phyloP scores from a whole-genome alignment of 83 land plant species.

The Thuja plicata region DNA sequence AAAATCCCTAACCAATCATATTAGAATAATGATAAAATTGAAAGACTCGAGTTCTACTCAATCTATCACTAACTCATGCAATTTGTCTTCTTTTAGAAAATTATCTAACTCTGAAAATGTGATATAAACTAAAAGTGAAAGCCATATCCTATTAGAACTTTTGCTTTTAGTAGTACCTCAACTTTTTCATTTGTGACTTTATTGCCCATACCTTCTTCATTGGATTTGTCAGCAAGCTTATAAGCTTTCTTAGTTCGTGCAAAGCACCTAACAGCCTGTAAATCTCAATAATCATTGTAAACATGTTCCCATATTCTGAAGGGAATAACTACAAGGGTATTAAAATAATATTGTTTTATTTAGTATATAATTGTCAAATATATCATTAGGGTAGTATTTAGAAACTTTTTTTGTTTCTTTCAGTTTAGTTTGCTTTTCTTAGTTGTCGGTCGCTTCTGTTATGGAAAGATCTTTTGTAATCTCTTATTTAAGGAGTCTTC shows the following conservation, averaged over 20 bases:
- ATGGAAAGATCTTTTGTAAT: no score
- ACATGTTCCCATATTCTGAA: neutral
- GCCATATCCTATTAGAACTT: neutral
- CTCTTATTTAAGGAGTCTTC: no score
- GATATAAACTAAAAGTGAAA: neutral
- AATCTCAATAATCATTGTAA: neutral
- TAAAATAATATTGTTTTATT: no score
- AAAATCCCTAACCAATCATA: neutral
- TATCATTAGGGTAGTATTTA: no score
- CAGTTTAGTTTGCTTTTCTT: no score
- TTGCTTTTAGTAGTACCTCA: neutral
- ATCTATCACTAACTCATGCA: neutral
- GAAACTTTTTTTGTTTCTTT: no score
- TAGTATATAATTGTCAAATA: no score
- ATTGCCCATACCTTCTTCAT: neutral
- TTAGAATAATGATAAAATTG: neutral
- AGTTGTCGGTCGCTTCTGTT: no score
- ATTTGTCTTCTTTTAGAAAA: neutral
- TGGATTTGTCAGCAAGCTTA: neutral
- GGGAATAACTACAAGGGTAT: no score
- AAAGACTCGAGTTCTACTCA: neutral
- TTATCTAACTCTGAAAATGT: neutral
- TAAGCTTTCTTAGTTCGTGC: neutral
- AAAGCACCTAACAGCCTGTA: neutral
- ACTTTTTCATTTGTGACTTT: neutral